A percentile compares a stretch with the other conserved stretches of the same genome.
Evolutionary conservation across 2,329 filamentous ascomycete species (phyloP).

Genomic region (Claviceps africana): DNA sequence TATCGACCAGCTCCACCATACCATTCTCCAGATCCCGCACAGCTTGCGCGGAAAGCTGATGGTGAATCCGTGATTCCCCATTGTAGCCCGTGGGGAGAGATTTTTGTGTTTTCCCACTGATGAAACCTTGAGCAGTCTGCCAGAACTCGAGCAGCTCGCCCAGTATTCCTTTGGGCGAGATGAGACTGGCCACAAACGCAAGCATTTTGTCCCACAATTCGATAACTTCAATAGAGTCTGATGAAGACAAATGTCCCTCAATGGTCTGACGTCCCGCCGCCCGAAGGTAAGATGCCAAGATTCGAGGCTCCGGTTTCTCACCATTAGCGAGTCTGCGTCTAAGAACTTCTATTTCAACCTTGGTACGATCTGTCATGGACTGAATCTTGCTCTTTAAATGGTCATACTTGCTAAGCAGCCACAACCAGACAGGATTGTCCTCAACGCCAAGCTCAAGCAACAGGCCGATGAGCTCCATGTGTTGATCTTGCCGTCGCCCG

Average conservation of each 20-base stretch:
- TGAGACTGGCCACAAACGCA: slow-evolving; percentile 55
- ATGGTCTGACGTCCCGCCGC: slow-evolving; percentile 54
- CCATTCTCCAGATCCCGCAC: slow-evolving; percentile 61
- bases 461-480: slow-evolving; percentile 81
- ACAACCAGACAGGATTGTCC: slow-evolving; percentile 93
- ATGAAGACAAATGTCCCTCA: slow-evolving; percentile 44
- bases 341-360: slow-evolving; percentile 83
- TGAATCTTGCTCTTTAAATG: slow-evolving; percentile 78
- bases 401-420: slow-evolving; percentile 81
- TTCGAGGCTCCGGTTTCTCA: slow-evolving; percentile 55
- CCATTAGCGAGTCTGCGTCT: slow-evolving; percentile 63
- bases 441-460: slow-evolving; percentile 89
- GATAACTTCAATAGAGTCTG: slow-evolving; percentile 70
- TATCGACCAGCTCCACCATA: slow-evolving; percentile 65
- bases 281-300: slow-evolving; percentile 62
- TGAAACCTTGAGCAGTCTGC: slow-evolving; percentile 81
- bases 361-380: slow-evolving; percentile 67
- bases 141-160: slow-evolving; percentile 89
- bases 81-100: slow-evolving; percentile 69
- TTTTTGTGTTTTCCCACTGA: slow-evolving; percentile 71
- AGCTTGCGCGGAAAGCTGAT: slow-evolving; percentile 60
- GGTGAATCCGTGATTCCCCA: slow-evolving; percentile 66
- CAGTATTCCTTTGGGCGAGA: slow-evolving; percentile 68
- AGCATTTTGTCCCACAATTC: slow-evolving; percentile 89
- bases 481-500: slow-evolving; percentile 56